Percentiles rank a stretch among this genome's conserved stretches.
Conservation (phyloP, 2,329 filamentous ascomycete species). For the Curvularia hawaiiensis region DNA sequence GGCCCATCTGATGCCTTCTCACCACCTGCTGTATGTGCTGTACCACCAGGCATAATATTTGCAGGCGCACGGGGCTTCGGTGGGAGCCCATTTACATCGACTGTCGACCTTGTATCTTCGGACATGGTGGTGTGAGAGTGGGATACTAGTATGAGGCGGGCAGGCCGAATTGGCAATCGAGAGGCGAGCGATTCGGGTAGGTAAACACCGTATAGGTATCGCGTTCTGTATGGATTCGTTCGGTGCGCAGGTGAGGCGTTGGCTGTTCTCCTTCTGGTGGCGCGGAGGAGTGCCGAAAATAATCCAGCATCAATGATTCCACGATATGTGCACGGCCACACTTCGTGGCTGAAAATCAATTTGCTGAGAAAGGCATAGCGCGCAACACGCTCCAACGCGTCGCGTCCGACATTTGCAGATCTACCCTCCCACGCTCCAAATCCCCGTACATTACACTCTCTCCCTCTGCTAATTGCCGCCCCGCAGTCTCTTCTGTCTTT, state of each 20-base stretch:
- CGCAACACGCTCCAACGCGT: constrained; percentile 28
- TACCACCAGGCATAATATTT: constrained; percentile 58
- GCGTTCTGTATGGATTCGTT: background rate
- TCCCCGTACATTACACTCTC: constrained; percentile 17
- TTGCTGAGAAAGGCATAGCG: constrained; percentile 27
- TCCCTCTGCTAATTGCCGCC: constrained; percentile 20
- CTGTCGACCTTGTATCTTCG: constrained; percentile 51
- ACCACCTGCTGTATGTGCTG: constrained; percentile 66
- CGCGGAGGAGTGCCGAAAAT: constrained; percentile 34
- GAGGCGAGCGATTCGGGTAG: background rate
- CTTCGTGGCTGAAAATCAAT: constrained; percentile 33
- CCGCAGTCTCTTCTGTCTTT: constrained; percentile 22
- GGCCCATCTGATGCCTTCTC: constrained; percentile 43
- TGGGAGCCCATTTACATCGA: constrained; percentile 24
- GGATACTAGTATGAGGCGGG: background rate
- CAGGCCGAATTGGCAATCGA: background rate
- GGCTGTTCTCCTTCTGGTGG: constrained; percentile 16
- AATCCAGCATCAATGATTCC: constrained; percentile 29
- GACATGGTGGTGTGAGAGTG: constrained; percentile 48
- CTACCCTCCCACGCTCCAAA: constrained; percentile 14
- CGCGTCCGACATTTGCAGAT: constrained; percentile 27
- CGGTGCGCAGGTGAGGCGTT: constrained; percentile 6
- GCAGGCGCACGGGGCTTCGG: constrained; percentile 36
- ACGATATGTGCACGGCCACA: constrained; percentile 20
- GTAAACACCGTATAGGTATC: background rate